Base-by-base conservation (phyloP, 2,329 filamentous ascomycete species). In the Rutstroemia sp. region DNA sequence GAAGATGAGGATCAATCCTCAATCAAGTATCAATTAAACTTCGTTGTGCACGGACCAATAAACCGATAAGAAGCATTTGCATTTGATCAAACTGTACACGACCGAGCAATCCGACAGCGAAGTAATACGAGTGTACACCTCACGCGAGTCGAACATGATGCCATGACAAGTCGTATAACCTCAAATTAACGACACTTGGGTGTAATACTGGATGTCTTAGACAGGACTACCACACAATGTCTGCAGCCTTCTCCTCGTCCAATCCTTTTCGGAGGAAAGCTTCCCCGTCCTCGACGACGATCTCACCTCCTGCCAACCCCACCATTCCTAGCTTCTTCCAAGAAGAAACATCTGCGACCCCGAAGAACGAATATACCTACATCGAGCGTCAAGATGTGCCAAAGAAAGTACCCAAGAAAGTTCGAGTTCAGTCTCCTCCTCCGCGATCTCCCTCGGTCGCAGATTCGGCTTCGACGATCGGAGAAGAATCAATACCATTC, bases 381-480 rank as follows among this genome's bases (percentile, higher is more conserved):
- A 42, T 48, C 18, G 46, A 44, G 41, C 23, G n/a, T 12, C 44
- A 49, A 45, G 53, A 55, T 55, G 53, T 41, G 37, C 62, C 64
- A 34, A 68, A 64, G 57, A 67, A 66, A 44, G 55, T 59, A 27
- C 59, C 61, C 69, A 88, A 87, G 72, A 86, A 81, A 65, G 85
- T 88, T 59, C 81, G 85, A 65, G 79, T 86, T 8, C 77, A 85
- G 66, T 85, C 82, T 44, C 83, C 83, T 52, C 82, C 81, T 58
- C 81, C 82, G 3, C 77, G 79, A n/a, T 69, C 67, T 27, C 68
- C 68, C 5, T 63, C 63, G 3, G 79, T 79, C 12, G 78, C 80
- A 62, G 79, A 81, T 62, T 79, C 78, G 65, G 70, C 71, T 66
- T 71, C 70, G 3, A 68, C 64, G 8, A 58, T 66, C 54, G 63